Percentiles rank a stretch among this genome's conserved stretches.
These are phyloP conservation scores for Zygoascus hellenicus DNA, from an alignment of 1,139 yeast genomes.

Conservation along the genomic window DNA sequence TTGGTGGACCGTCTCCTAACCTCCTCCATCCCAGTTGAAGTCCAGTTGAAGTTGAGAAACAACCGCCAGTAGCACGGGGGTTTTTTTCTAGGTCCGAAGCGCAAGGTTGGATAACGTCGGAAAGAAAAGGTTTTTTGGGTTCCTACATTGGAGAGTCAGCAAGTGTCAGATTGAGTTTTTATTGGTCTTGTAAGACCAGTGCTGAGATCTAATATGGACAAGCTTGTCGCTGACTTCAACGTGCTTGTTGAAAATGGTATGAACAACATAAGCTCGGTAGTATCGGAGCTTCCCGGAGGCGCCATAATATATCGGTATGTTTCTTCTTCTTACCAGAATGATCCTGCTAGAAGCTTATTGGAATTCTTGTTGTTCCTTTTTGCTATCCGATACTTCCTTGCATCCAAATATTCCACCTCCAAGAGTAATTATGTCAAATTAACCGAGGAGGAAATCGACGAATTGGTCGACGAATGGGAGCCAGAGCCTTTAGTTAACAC, in stretches of 20 bases:
- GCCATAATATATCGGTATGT: slow-evolving; percentile 68
- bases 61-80: too few species aligned
- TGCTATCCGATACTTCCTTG: slow-evolving; percentile 76
- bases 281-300: slow-evolving; percentile 62
- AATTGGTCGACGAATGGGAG: slow-evolving; percentile 81
- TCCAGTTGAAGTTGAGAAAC: not conserved
- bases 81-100: too few species aligned
- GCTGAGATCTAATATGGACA: slow-evolving; percentile 12
- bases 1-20: not conserved
- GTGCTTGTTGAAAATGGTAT: slow-evolving; percentile 14
- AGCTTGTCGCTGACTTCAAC: slow-evolving; percentile 16
- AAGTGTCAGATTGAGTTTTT: too few species aligned
- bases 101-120: too few species aligned
- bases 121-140: too few species aligned
- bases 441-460: slow-evolving; percentile 67
- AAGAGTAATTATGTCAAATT: slow-evolving; percentile 66
- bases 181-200: too few species aligned
- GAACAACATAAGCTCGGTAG: slow-evolving; percentile 9
- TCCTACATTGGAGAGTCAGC: too few species aligned
- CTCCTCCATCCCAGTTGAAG: not conserved
- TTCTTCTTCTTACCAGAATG: slow-evolving; percentile 85
- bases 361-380: slow-evolving; percentile 76
- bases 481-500: slow-evolving; percentile 70
- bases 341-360: slow-evolving; percentile 82
- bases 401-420: slow-evolving; percentile 75